Conservation (phyloP, 148 eudicot genomes). For the Nepenthes gracilis region DNA sequence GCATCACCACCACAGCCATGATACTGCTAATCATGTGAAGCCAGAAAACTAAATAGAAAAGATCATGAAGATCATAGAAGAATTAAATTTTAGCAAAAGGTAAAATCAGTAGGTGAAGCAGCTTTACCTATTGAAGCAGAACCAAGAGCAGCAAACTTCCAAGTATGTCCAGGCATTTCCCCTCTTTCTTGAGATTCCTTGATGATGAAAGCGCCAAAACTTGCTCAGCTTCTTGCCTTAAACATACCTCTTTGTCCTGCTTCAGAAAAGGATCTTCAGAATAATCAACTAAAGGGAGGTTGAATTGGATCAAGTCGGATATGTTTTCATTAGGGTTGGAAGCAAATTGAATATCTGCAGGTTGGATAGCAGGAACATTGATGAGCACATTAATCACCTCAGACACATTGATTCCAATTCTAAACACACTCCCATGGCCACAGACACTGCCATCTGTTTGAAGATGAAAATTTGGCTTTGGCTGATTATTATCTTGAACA, state of each 20-base stretch:
- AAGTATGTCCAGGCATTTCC: no score
- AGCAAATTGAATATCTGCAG: conserved; percentile 17
- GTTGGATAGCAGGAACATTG: conserved; percentile 1
- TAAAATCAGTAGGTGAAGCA: no score
- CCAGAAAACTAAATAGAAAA: no score
- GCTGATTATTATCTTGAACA: conserved; percentile 4
- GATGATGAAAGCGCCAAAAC: no score
- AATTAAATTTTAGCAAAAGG: no score
- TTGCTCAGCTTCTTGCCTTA: not conserved
- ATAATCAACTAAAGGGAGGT: conserved; percentile 4
- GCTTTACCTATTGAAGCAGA: no score
- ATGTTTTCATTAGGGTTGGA: not conserved
- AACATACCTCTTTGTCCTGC: not conserved
- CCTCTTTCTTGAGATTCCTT: no score
- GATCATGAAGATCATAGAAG: no score
- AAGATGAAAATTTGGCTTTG: conserved; percentile 6
- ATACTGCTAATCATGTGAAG: no score
- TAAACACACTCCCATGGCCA: conserved; percentile 8
- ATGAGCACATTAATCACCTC: conserved; percentile 9
- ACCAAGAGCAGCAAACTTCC: no score
- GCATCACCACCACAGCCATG: no score
- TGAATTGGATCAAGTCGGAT: conserved; percentile 1
- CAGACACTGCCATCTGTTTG: conserved; percentile 10
- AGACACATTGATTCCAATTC: conserved; percentile 10
- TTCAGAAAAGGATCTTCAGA: not conserved